A percentile compares a stretch with the other conserved stretches of the same genome.
phyloP scores from a whole-genome alignment of 2,329 filamentous ascomycete genomes.

The Aspergillus luchuensis region DNA sequence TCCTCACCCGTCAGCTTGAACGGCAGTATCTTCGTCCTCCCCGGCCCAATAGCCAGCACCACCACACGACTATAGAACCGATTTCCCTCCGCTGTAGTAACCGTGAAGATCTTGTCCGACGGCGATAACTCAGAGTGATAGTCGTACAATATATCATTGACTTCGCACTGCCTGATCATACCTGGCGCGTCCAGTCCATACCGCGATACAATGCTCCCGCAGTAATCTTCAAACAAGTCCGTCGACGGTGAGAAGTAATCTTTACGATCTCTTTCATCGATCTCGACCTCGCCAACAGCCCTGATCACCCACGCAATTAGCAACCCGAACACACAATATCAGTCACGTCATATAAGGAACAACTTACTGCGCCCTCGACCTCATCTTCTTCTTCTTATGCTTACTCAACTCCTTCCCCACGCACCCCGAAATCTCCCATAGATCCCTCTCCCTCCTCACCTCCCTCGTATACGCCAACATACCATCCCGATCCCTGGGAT shows the following conservation, averaged over 20 bases:
- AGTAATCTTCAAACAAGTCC: conserved; percentile 64
- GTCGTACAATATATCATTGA: conserved; percentile 64
- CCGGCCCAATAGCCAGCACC: conserved; percentile 71
- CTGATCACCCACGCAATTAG: conserved; percentile 18
- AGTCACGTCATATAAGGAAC: neutral
- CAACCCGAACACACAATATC: neutral
- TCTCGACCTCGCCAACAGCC: conserved; percentile 46
- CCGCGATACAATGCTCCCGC: conserved; percentile 57
- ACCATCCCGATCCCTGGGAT: conserved; percentile 73
- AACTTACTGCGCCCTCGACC: conserved; percentile 45
- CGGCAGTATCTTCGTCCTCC: conserved; percentile 58
- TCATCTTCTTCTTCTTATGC: conserved; percentile 69
- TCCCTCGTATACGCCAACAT: conserved; percentile 69
- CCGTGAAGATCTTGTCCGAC: conserved; percentile 63
- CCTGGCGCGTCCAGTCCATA: conserved; percentile 58
- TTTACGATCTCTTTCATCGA: conserved; percentile 68
- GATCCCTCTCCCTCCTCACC: conserved; percentile 61
- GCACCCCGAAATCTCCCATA: conserved; percentile 71
- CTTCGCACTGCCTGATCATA: conserved; percentile 61
- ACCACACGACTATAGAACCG: conserved; percentile 63
- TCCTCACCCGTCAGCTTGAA: conserved; percentile 45
- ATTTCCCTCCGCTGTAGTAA: conserved; percentile 57
- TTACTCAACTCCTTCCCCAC: conserved; percentile 81
- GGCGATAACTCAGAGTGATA: conserved; percentile 46
- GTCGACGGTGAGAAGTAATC: conserved; percentile 70